A percentile compares a stretch with the other conserved stretches of the same genome.
phyloP scores from a whole-genome alignment of 345 rosid species.

The Garcia nutans region DNA sequence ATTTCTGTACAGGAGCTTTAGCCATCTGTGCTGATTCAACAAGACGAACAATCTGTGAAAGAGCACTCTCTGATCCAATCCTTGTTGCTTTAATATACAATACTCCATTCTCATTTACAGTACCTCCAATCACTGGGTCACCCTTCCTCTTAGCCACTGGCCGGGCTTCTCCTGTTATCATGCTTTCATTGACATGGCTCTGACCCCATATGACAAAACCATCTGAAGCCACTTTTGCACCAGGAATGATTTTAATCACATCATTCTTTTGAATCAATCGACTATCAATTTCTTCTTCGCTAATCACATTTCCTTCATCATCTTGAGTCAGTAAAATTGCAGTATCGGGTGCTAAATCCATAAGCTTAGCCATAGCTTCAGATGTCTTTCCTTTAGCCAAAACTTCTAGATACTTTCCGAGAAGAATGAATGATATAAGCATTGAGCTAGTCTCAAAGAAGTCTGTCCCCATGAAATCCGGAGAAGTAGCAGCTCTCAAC shows the following conservation, averaged over 20 bases:
- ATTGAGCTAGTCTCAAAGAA: slow-evolving; percentile 96
- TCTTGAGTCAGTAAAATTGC: slow-evolving; percentile 64
- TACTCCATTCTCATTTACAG: slow-evolving; percentile 84
- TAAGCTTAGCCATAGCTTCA: slow-evolving; percentile 90
- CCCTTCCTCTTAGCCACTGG: slow-evolving; percentile 69
- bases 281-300: slow-evolving; percentile 81
- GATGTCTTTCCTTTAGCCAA: slow-evolving; percentile 90
- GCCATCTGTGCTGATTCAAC: slow-evolving; percentile 97
- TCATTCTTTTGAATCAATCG: slow-evolving; percentile 79
- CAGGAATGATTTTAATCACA: slow-evolving; percentile 60
- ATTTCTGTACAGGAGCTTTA: slow-evolving; percentile 94
- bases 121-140: slow-evolving; percentile 87
- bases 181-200: slow-evolving; percentile 56
- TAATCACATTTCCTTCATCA: slow-evolving; percentile 54
- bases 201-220: slow-evolving; percentile 53
- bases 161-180: slow-evolving; percentile 53
- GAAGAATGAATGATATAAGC: slow-evolving; percentile 87
- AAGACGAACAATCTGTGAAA: slow-evolving; percentile 86
- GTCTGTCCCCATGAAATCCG: slow-evolving; percentile 61
- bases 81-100: slow-evolving; percentile 71
- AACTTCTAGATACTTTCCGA: slow-evolving; percentile 88
- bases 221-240: slow-evolving; percentile 50
- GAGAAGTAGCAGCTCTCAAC: slow-evolving; percentile 68
- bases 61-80: slow-evolving; percentile 93
- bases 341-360: slow-evolving; percentile 75